phyloP scores from a whole-genome alignment of 371 early-diverging fungal genomes.

The Mucor mucedo region DNA sequence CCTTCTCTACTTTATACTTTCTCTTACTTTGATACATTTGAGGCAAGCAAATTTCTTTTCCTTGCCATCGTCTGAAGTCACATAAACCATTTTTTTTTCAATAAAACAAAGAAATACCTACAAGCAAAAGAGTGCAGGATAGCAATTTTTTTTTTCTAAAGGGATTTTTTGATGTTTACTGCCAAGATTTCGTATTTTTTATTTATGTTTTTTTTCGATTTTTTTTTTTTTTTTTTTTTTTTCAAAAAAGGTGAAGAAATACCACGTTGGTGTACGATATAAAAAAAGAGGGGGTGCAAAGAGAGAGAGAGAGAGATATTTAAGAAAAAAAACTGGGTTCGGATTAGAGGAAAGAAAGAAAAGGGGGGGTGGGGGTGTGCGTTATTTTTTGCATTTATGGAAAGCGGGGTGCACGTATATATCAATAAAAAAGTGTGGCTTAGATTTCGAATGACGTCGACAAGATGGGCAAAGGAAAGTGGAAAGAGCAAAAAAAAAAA shows the following conservation, averaged over 20 bases:
- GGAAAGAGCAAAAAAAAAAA: neutral
- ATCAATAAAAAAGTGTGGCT: neutral
- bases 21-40: conserved; percentile 50
- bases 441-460: conserved; percentile 7
- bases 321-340: no score
- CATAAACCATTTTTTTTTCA: conserved; percentile 29
- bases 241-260: conserved; percentile 29
- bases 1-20: neutral
- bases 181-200: neutral
- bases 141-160: neutral
- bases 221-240: neutral
- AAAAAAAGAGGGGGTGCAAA: neutral
- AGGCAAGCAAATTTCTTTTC: conserved; percentile 48
- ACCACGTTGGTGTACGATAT: conserved; percentile 26
- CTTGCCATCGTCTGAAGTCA: conserved; percentile 41
- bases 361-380: no score
- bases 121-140: no score
- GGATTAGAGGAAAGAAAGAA: no score
- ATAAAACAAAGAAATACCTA: neutral
- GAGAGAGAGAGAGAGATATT: neutral
- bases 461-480: neutral
- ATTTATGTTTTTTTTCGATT: neutral
- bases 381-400: no score
- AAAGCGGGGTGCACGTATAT: no score
- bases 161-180: neutral